Conservation (phyloP, 2,329 filamentous ascomycete genomes). For the Daldinia sp. region DNA sequence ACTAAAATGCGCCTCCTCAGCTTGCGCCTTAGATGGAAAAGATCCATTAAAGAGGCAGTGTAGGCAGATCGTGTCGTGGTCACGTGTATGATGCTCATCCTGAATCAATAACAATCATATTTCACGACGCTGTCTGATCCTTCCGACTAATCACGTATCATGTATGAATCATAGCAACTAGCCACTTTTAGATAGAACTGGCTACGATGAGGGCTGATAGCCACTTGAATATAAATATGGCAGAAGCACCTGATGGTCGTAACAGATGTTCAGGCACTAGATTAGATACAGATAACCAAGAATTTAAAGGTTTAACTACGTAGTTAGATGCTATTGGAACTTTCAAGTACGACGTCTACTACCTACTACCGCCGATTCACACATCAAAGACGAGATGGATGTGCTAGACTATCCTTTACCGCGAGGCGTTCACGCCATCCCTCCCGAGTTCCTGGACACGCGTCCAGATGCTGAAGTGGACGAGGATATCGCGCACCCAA, state of each 20-base stretch:
- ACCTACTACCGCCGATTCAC: neutral
- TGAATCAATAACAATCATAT: constrained; percentile 27
- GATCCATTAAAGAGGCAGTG: neutral
- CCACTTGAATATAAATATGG: neutral
- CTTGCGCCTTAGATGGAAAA: no score
- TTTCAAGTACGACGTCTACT: neutral
- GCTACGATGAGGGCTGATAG: neutral
- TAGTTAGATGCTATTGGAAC: neutral
- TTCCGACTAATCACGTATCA: neutral
- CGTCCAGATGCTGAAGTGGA: constrained; percentile 62
- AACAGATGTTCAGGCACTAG: neutral
- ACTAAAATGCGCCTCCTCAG: no score
- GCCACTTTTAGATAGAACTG: neutral
- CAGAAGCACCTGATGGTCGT: neutral
- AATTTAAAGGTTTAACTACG: neutral
- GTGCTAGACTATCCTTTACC: constrained; percentile 52
- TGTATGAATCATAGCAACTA: no score
- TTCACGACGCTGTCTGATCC: neutral
- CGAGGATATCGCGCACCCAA: constrained; percentile 55
- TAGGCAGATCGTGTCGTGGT: constrained; percentile 9
- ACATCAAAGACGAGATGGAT: constrained; percentile 38
- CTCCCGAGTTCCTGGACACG: constrained; percentile 57
- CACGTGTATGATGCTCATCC: constrained; percentile 48
- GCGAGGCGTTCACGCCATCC: constrained; percentile 57
- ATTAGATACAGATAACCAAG: neutral